Percentiles rank a stretch among this genome's conserved stretches.
Evolutionary conservation across 2,329 filamentous ascomycete species (phyloP).

Genomic region (Ophiognomonia clavigignenti-juglandacearum): DNA sequence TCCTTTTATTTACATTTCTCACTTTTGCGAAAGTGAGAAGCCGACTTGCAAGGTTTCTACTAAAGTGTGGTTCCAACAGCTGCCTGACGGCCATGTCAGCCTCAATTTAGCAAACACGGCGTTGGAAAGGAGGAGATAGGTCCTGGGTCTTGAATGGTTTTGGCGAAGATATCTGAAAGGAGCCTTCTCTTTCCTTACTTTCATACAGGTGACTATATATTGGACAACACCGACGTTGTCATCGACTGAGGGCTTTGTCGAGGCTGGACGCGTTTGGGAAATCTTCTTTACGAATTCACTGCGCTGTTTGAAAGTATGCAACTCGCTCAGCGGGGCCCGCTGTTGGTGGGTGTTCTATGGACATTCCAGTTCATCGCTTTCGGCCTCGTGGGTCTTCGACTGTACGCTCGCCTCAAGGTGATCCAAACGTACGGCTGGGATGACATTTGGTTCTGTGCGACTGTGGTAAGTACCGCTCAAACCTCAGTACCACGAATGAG

Average conservation of each 20-base stretch:
- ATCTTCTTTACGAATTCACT: too few relatives aligned
- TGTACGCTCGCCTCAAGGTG: constrained; percentile 12
- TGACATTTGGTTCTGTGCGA: constrained; percentile 10
- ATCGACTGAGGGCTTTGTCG: too few relatives aligned
- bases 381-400: constrained; percentile 11
- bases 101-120: not conserved
- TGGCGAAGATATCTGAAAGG: too few relatives aligned
- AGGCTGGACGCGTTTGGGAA: too few relatives aligned
- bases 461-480: constrained; percentile 3
- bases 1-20: not conserved
- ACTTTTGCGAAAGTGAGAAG: not conserved
- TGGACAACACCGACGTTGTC: too few relatives aligned
- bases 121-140: not conserved
- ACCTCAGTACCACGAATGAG: too few relatives aligned
- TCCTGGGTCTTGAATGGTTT: too few relatives aligned
- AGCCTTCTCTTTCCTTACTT: too few relatives aligned
- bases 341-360: constrained; percentile 9
- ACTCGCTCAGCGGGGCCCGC: not conserved
- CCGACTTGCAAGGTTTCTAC: too few relatives aligned
- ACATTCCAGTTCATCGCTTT: constrained; percentile 10
- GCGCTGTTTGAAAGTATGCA: too few relatives aligned
- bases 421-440: constrained; percentile 12
- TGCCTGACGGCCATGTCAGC: not conserved
- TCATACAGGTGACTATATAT: too few relatives aligned
- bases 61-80: too few relatives aligned